Base-by-base conservation (phyloP, 768 basidiomycete species). In the Tulasnella calospora region DNA sequence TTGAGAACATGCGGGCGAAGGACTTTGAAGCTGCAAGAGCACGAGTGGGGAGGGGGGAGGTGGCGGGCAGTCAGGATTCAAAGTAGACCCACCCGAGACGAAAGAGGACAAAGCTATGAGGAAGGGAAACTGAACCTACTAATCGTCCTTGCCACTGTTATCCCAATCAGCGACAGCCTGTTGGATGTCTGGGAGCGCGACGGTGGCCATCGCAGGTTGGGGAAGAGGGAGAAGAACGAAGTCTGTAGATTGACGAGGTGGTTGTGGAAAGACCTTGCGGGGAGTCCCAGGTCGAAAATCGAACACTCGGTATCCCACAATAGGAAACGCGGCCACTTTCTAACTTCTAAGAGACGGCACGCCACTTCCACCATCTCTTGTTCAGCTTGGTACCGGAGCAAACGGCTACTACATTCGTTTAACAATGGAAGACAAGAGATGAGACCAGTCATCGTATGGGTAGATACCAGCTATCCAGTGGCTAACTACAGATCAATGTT, bases 1-100 rank as follows among this genome's bases (percentile, higher is more conserved):
- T 69, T 77, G 40, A 47, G 30, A 46, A 79, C 76, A 72, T 71
- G 76, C 21, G 79, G 79, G 21, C 55, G 67, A 71, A 79, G 78
- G 41, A 57, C 67, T 21, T 74, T 44, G 35, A 47, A 61, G 30
- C 78, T 79, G 12, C 10, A 35, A 13, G 61, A 30, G 61, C 61
- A n/a, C n/a, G 23, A 51, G 51, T 51, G 21, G 23, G 21, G 21
- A 30, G 12, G 13, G 30, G 61, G 4, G 10, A 33, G 61, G 21
- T 27, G 33, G n/a, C n/a, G 23, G n/a, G 55, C 30, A 23, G 61
- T 67, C 15, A 67, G 61, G 30, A 27, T 15, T 35, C 61, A 27
- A 17, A 47, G 17, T 47, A 21, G 46, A 47, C 21, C 15, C n/a
- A n/a, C 7, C 19, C 23, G 12, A 23, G 13, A 67, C 30, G 33